Evolutionary conservation across 2,329 filamentous ascomycete species (phyloP), one percentile per base, ranked within the genome.

Genomic region (Trichoderma atroviride): DNA sequence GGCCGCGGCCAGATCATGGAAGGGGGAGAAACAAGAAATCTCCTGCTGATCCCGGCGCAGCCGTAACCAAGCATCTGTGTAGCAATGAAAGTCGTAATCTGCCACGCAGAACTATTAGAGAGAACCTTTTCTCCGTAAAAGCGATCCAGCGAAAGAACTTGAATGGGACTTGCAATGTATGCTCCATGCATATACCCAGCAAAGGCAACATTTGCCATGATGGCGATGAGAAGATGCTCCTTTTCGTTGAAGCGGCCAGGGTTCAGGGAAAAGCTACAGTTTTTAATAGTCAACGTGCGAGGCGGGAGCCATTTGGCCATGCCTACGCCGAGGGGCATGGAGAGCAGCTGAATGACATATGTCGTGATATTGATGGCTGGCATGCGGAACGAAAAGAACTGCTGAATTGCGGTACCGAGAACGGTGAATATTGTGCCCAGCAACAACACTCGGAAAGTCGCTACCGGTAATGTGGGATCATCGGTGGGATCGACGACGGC

Each of bases 41-140:
- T 77, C 11, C 83, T 81, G 5, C 76, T 77, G 3, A 85, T 66
- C 1, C 85, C 85, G 0, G 85, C 84, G 56, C 85, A 78, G 5
- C 84, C 84, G 62, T 85, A 86, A 3, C 85, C 85, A 22, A 87
- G 81, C 50, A 85, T 81, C 70, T 86, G 84, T 0, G 84, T 86
- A 0, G 81, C 80, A 1, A 87, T 73, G 0, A 81, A 79, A 11
- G 85, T 79, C 3, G 82, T 71, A 2, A 85, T 79, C 71, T 86
- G 83, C 75, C 85, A 87, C 0, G 76, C 74, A 33, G 84, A 81
- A 16, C 72, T 77, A 13, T 76, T 73, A 1, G 75, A 71, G 1
- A 78, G 70, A 0, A 73, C 66, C 1, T 76, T 74, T 68, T 85
- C 83, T 68, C 83, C 81, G 71, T 83, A 85, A 71, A 81, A 86